These are phyloP conservation scores for Pseudogymnoascus sp. DNA, from an alignment of 2,329 filamentous ascomycete species.

Conservation along the genomic window DNA sequence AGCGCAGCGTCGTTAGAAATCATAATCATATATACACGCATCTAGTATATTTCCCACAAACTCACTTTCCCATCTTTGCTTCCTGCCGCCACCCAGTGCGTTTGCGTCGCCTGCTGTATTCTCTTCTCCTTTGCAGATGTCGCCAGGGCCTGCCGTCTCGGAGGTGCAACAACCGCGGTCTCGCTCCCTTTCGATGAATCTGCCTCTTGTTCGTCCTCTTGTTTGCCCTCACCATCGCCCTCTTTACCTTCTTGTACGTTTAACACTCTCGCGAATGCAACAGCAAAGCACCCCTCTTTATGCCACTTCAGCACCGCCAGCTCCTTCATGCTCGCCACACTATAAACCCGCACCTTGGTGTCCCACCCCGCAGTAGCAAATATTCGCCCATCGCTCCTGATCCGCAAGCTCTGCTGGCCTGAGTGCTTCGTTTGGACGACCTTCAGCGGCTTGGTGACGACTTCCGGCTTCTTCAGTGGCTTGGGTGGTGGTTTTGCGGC, in stretches of 20 bases:
- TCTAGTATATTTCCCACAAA: constrained; percentile 84
- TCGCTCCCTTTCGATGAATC: background rate
- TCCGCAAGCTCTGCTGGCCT: constrained; percentile 72
- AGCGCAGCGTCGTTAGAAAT: constrained; percentile 4
- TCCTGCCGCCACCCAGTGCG: constrained; percentile 85
- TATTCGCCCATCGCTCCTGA: constrained; percentile 73
- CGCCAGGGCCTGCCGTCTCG: constrained; percentile 19
- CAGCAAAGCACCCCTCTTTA: constrained; percentile 74
- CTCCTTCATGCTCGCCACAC: constrained; percentile 70
- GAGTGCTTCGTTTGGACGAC: constrained; percentile 72
- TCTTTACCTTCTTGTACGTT: constrained; percentile 10
- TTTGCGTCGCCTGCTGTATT: constrained; percentile 53
- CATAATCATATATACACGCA: background rate
- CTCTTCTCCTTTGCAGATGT: constrained; percentile 56
- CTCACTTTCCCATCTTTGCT: constrained; percentile 94
- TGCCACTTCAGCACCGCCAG: constrained; percentile 94
- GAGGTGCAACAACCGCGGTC: background rate
- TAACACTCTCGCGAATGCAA: constrained; percentile 55
- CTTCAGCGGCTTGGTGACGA: constrained; percentile 41
- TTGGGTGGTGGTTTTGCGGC: background rate
- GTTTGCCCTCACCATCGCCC: background rate
- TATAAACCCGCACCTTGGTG: constrained; percentile 70
- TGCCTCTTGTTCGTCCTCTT: constrained; percentile 10
- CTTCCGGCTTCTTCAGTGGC: constrained; percentile 12
- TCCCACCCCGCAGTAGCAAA: constrained; percentile 95